A percentile compares a stretch with the other conserved stretches of the same genome.
Evolutionary conservation across 202 grass and related monocot species (phyloP).

Genomic region (Setaria viridis): DNA sequence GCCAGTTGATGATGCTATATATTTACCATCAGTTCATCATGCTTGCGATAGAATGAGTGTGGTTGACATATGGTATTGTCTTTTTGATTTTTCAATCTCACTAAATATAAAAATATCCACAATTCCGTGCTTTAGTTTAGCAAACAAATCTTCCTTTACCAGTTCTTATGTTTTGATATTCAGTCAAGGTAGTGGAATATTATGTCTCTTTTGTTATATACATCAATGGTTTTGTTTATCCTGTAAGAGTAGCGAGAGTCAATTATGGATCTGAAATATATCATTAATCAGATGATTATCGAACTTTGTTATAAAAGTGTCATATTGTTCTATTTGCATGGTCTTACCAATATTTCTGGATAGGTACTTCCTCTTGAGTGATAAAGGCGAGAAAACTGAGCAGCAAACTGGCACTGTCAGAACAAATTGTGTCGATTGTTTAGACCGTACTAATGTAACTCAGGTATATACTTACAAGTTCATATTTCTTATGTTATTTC

Average conservation of each 20-base stretch:
- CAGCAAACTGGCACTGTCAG: constrained; percentile 78
- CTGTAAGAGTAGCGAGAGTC: neutral
- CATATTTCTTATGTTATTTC: neutral
- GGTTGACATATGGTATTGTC: neutral
- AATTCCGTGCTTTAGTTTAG: constrained; percentile 17
- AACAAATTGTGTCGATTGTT: constrained; percentile 97
- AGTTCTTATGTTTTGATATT: neutral
- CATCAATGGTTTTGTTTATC: constrained; percentile 8
- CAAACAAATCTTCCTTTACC: neutral
- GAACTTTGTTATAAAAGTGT: neutral
- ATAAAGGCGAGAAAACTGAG: constrained; percentile 66
- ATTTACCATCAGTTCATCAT: neutral
- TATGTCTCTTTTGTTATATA: neutral
- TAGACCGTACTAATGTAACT: constrained; percentile 98
- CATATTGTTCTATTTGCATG: neutral
- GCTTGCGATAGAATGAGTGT: neutral
- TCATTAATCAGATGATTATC: neutral
- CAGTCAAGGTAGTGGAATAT: neutral
- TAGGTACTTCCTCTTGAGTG: constrained; percentile 86
- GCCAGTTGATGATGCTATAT: neutral
- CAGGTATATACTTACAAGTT: constrained; percentile 60
- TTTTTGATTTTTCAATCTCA: neutral
- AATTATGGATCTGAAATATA: constrained; percentile 5
- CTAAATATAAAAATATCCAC: neutral
- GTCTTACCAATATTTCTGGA: constrained; percentile 33